phyloP scores from a whole-genome alignment of 768 basidiomycete species.

The Pisolithus albus region DNA sequence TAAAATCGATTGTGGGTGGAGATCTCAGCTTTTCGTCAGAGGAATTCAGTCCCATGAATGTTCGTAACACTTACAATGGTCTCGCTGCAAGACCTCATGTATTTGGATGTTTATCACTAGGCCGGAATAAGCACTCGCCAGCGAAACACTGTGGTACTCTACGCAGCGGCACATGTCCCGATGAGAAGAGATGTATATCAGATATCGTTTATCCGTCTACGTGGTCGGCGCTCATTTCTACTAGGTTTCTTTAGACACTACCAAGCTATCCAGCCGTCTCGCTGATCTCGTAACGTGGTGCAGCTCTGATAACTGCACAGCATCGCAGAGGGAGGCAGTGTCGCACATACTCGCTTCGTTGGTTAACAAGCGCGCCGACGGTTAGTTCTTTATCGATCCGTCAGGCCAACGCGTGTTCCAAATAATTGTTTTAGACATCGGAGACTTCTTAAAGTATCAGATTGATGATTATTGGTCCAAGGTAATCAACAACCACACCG shows the following conservation, averaged over 20 bases:
- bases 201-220: background rate
- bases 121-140: conserved; percentile 31
- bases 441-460: conserved; percentile 37
- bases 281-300: conserved; percentile 55
- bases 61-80: conserved; percentile 21
- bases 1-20: conserved; percentile 48
- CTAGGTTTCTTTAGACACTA: conserved; percentile 49
- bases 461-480: conserved; percentile 43
- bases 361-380: conserved; percentile 72
- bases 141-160: conserved; percentile 59
- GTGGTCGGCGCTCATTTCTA: background rate
- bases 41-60: conserved; percentile 47
- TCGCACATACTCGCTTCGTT: conserved; percentile 56
- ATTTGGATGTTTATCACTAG: background rate
- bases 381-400: conserved; percentile 33
- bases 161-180: conserved; percentile 59
- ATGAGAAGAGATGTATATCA: conserved; percentile 56
- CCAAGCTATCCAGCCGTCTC: conserved; percentile 45
- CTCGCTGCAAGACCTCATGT: background rate
- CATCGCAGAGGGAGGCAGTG: conserved; percentile 48
- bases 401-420: background rate
- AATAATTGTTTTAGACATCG: conserved; percentile 33
- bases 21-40: conserved; percentile 33
- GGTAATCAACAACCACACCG: conserved; percentile 34
- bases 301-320: conserved; percentile 38